Base-by-base conservation (phyloP, 2,329 filamentous ascomycete genomes). In the Ophiocordyceps australis region DNA sequence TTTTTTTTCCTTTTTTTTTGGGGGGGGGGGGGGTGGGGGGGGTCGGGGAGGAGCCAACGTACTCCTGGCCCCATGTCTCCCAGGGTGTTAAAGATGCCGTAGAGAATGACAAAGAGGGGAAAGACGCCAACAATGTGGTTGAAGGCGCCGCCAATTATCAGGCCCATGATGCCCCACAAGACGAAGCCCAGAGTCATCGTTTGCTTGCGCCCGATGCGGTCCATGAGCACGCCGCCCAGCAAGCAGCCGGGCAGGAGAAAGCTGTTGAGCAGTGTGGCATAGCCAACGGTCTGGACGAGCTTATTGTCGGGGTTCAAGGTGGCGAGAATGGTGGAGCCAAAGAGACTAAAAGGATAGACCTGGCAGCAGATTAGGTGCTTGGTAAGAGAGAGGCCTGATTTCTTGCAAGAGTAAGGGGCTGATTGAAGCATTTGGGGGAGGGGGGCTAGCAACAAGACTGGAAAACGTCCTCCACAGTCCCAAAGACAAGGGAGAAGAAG, bases 61-160 rank as follows among this genome's bases (percentile, higher is more conserved):
- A 58, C 11, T 54, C 54, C 14, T 46, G 57, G 14, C 42, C 53
- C 37, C 32, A 38, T 36, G 9, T 37, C 35, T 7, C 30, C 33
- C 4, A 38, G 24, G 0, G 33, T 26, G 22, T 60, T 55, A 42
- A 65, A 56, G 3, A 64, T 42, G 1, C 59, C 61, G 30, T 64
- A 65, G 19, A 64, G 48, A 5, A 63, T 46, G 8, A 65, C 49
- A 32, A 65, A 65, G 1, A 62, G 45, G 0, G 61, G 57, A 4
- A 64, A 41, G 16, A 60, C 52, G 17, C 46, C 47, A 4, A 50
- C 56, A 27, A 65, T 50, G 10, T 47, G 39, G 16, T 57, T 40
- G 32, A 62, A 58, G 7, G 54, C 43, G n/a, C 52, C 50, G 13
- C 60, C 59, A 22, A 65, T 59, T 28, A 57, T 55, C 24, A 65